Percentiles rank a stretch among this genome's conserved stretches.
Conservation (phyloP, 1,284 basidiomycete genomes). For the Leccinum ponderosum region DNA sequence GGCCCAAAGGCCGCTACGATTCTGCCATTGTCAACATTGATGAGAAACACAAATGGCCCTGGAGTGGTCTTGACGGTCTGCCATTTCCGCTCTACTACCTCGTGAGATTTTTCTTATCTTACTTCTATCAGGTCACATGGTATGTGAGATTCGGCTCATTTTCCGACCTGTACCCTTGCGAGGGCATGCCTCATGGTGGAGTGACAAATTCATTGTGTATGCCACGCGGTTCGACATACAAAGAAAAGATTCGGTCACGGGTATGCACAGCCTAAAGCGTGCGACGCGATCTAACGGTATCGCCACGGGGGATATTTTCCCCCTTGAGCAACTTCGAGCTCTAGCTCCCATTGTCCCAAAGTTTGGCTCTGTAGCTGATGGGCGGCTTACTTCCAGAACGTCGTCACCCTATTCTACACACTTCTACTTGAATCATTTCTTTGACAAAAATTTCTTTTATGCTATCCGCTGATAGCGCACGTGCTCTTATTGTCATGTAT, state of each 20-base stretch:
- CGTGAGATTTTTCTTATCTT: background rate
- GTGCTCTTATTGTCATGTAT: background rate
- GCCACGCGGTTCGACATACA: background rate
- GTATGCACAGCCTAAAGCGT: background rate
- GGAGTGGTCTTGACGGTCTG: background rate
- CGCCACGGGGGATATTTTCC: background rate
- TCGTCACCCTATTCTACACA: background rate
- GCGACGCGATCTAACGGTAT: background rate
- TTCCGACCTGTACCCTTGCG: background rate
- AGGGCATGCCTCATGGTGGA: background rate
- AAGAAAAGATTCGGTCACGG: background rate
- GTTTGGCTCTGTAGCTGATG: background rate
- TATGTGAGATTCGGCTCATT: background rate
- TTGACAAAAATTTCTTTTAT: background rate
- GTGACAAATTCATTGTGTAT: background rate
- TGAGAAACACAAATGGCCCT: background rate
- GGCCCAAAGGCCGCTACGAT: background rate
- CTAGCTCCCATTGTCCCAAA: background rate
- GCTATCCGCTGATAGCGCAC: background rate
- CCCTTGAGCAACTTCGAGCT: background rate
- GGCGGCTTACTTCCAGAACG: background rate
- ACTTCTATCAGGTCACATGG: background rate
- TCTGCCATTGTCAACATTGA: background rate
- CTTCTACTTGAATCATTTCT: background rate
- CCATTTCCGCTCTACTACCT: background rate